These are phyloP conservation scores for Neurospora sp. DNA, from an alignment of 2,329 filamentous ascomycete genomes.

Conservation along the genomic window DNA sequence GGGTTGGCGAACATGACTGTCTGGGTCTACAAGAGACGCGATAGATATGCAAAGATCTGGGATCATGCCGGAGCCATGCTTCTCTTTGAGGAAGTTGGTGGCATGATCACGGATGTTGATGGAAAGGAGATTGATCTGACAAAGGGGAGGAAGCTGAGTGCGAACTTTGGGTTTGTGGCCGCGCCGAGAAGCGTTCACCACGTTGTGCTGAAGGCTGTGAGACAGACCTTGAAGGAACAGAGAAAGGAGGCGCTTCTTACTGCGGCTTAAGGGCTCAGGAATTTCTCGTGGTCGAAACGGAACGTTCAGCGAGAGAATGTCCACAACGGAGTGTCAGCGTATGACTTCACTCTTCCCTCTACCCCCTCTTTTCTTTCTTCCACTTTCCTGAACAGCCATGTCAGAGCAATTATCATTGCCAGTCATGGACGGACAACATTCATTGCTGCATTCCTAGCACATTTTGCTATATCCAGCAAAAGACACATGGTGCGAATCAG, in stretches of 20 bases:
- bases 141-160: constrained; percentile 36
- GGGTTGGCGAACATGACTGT: constrained; percentile 43
- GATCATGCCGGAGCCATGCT: constrained; percentile 52
- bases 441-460: neutral
- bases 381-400: neutral
- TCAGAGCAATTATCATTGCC: neutral
- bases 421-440: neutral
- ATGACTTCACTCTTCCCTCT: neutral
- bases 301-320: neutral
- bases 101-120: constrained; percentile 43
- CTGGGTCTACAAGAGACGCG: constrained; percentile 43
- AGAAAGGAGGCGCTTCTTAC: constrained; percentile 23
- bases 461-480: neutral
- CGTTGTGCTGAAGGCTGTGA: constrained; percentile 30
- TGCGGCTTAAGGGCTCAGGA: neutral
- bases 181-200: constrained; percentile 35
- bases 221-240: constrained; percentile 24
- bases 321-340: neutral
- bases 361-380: neutral
- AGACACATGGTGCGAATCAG: neutral
- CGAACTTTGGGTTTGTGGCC: constrained; percentile 47
- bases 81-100: constrained; percentile 46
- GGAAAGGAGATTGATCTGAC: constrained; percentile 40
- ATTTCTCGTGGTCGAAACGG: neutral
- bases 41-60: constrained; percentile 45